Conservation (phyloP, 2,329 filamentous ascomycete genomes). For the Endoconidiophora polonica region DNA sequence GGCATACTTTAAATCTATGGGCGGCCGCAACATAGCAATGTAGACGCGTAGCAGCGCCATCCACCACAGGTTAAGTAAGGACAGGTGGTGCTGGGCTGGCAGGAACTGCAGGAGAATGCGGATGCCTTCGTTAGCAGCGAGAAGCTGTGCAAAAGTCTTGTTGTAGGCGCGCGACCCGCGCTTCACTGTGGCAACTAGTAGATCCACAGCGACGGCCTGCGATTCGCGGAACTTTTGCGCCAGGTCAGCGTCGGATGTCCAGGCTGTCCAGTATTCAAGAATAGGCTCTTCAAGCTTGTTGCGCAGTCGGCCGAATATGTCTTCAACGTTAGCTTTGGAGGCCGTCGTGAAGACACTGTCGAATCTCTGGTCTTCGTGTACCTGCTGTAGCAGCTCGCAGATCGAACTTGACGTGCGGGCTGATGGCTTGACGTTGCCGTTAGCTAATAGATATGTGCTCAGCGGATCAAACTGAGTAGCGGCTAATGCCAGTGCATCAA, state of each 20-base stretch:
- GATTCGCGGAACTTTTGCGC: conserved; percentile 59
- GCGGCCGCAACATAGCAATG: conserved; percentile 56
- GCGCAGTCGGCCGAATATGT: conserved; percentile 34
- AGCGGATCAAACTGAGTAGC: conserved; percentile 40
- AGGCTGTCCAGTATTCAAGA: conserved; percentile 83
- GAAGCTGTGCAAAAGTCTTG: conserved; percentile 65
- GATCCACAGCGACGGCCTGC: conserved; percentile 41
- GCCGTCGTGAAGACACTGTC: conserved; percentile 44
- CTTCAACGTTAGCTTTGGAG: conserved; percentile 45
- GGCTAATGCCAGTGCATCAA: conserved; percentile 67
- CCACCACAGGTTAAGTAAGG: conserved; percentile 77
- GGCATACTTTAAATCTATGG: conserved; percentile 50
- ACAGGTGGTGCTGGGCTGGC: conserved; percentile 54
- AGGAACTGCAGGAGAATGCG: conserved; percentile 69
- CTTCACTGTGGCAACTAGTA: conserved; percentile 44
- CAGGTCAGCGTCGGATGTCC: conserved; percentile 49
- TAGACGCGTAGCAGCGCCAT: conserved; percentile 65
- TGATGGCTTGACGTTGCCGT: conserved; percentile 50
- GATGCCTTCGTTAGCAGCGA: conserved; percentile 77
- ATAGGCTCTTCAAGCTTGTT: conserved; percentile 50
- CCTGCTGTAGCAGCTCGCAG: conserved; percentile 51
- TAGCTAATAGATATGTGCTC: conserved; percentile 54
- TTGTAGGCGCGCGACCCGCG: conserved; percentile 52
- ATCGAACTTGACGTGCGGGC: conserved; percentile 44
- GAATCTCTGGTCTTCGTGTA: conserved; percentile 54